Evolutionary conservation across 257 asterid species (phyloP).

Genomic region (Leptodermis oblonga): DNA sequence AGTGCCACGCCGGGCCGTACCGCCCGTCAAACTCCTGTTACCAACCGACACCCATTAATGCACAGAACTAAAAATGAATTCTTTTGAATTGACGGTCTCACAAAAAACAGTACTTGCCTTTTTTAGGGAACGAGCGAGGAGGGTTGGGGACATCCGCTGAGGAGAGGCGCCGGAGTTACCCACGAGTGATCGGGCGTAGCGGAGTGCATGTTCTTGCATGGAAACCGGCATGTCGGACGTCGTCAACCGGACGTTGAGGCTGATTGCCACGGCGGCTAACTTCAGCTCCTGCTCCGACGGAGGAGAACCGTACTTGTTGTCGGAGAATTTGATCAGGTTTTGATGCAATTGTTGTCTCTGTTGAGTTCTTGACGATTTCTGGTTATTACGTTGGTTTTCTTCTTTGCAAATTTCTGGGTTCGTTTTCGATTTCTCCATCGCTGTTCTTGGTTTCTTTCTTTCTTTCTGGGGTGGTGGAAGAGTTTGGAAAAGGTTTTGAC

Average conservation of each 20-base stretch:
- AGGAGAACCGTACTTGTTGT: slow-evolving; percentile 11
- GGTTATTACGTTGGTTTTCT: neutral
- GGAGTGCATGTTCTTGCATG: slow-evolving; percentile 81
- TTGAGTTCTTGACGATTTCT: neutral
- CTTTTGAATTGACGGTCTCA: neutral
- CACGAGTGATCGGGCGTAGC: slow-evolving; percentile 48
- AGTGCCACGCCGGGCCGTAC: slow-evolving; percentile 95
- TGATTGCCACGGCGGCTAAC: slow-evolving; percentile 58
- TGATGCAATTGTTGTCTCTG: neutral
- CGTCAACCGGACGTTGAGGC: slow-evolving; percentile 51
- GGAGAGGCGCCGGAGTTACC: slow-evolving; percentile 24
- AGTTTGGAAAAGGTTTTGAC: slow-evolving; percentile 31
- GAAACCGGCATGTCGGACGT: slow-evolving; percentile 69
- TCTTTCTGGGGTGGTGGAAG: neutral
- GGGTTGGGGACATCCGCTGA: slow-evolving; percentile 54
- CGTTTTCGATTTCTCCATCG: neutral
- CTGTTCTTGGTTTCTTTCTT: neutral
- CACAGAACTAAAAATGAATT: neutral
- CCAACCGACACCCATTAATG: neutral
- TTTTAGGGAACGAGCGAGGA: slow-evolving; percentile 73
- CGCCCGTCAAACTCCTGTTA: slow-evolving; percentile 68
- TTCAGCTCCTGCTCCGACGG: slow-evolving; percentile 36
- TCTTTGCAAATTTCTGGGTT: neutral
- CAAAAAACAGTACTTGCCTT: slow-evolving; percentile 29
- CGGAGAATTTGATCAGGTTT: neutral